Evolutionary conservation across 768 basidiomycete species (phyloP).

Genomic region (Serendipita sp.): DNA sequence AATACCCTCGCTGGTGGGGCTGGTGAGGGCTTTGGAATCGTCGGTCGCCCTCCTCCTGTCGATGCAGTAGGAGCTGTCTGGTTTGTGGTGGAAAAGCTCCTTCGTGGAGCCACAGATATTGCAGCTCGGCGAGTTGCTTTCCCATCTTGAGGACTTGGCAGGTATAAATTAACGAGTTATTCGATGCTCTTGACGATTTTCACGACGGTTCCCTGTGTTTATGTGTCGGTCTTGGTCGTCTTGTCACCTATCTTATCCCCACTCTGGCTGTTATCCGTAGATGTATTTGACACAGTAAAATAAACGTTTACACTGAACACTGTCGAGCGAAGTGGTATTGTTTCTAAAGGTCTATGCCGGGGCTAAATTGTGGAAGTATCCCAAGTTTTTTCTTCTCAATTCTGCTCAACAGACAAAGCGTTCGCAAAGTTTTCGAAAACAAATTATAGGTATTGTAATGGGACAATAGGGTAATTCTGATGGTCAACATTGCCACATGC

Average conservation of each 20-base stretch:
- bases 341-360: too few relatives aligned
- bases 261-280: neutral
- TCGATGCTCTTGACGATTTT: neutral
- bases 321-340: too few relatives aligned
- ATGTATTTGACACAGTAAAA: neutral
- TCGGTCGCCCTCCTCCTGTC: slow-evolving; percentile 32
- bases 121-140: neutral
- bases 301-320: too few relatives aligned
- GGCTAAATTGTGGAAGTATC: too few relatives aligned
- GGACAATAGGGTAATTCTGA: too few relatives aligned
- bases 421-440: too few relatives aligned
- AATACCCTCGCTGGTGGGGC: slow-evolving; percentile 46
- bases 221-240: neutral
- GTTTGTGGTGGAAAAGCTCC: slow-evolving; percentile 5
- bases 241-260: neutral
- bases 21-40: slow-evolving; percentile 51
- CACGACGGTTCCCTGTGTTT: neutral
- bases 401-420: too few relatives aligned
- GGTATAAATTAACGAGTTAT: neutral
- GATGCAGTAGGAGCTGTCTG: slow-evolving; percentile 1
- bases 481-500: too few relatives aligned
- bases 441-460: too few relatives aligned
- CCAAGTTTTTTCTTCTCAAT: too few relatives aligned
- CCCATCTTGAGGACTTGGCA: neutral
- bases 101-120: slow-evolving; percentile 3